Evolutionary conservation across 805 yeast species (phyloP).

Genomic region (Osmozyma mogii): DNA sequence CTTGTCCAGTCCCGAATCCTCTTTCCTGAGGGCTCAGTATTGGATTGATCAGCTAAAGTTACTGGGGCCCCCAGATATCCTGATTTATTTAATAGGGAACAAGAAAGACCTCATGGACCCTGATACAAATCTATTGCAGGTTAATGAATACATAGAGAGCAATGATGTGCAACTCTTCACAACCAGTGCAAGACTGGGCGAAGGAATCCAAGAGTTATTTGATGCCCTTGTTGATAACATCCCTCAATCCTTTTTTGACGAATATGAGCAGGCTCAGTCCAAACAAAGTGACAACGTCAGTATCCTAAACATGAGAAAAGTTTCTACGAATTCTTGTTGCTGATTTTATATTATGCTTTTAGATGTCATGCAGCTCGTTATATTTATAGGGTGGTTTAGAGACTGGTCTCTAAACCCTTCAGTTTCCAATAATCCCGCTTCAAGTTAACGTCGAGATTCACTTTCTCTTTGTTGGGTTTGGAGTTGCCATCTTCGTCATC

Average conservation of each 20-base stretch:
- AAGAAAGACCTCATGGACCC: constrained; percentile 55
- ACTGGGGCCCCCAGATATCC: constrained; percentile 18
- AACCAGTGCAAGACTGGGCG: constrained; percentile 69
- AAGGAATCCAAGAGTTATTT: constrained; percentile 41
- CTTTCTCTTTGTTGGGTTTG: too few species aligned
- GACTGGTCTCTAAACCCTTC: constrained; percentile 34
- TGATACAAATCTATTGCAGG: constrained; percentile 3
- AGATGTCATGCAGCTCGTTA: too few species aligned
- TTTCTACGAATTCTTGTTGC: too few species aligned
- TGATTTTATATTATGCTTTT: too few species aligned
- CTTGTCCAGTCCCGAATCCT: constrained; percentile 39
- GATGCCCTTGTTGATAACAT: constrained; percentile 22
- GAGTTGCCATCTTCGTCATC: constrained; percentile 8
- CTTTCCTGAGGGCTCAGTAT: constrained; percentile 65
- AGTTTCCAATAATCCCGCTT: constrained; percentile 35
- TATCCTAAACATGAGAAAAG: too few species aligned
- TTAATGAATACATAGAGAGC: constrained; percentile 13
- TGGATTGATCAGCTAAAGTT: constrained; percentile 78
- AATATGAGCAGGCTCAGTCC: constrained; percentile 8
- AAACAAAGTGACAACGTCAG: constrained; percentile 2
- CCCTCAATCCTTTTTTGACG: constrained; percentile 23
- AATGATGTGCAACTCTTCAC: constrained; percentile 17
- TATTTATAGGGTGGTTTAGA: too few species aligned
- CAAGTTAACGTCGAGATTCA: constrained; percentile 23
- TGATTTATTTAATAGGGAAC: constrained; percentile 64